A percentile compares a stretch with the other conserved stretches of the same genome.
These are phyloP conservation scores for Colletotrichum endophyticum DNA, from an alignment of 2,329 filamentous ascomycete species.

Conservation along the genomic window DNA sequence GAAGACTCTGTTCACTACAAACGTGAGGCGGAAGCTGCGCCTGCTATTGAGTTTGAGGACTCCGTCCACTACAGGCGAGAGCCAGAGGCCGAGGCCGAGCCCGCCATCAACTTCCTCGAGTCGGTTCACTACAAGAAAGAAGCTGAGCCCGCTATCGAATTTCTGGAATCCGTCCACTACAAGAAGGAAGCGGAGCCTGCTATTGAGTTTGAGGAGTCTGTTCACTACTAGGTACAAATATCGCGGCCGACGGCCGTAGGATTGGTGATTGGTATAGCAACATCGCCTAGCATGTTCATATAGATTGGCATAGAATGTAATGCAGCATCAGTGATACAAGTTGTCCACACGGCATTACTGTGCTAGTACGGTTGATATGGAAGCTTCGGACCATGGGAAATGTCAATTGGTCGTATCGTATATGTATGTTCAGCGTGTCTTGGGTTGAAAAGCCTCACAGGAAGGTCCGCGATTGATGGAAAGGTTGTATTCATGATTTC, in stretches of 20 bases:
- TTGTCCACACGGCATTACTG: neutral
- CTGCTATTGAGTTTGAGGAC: neutral
- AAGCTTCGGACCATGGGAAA: neutral
- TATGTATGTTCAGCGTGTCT: neutral
- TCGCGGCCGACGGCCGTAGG: neutral
- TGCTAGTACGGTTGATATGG: neutral
- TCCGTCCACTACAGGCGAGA: neutral
- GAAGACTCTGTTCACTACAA: conserved; percentile 1
- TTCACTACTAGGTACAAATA: neutral
- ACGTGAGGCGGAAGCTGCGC: neutral
- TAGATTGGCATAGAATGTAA: neutral
- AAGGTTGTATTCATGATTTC: neutral
- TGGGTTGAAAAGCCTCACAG: neutral
- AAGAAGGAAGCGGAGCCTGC: neutral
- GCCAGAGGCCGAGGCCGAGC: neutral
- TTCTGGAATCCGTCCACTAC: neutral
- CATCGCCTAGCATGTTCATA: neutral
- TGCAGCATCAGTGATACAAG: neutral
- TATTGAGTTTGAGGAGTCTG: neutral
- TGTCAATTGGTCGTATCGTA: neutral
- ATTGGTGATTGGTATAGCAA: neutral
- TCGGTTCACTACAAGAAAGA: neutral
- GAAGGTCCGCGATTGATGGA: neutral
- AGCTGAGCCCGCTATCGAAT: neutral
- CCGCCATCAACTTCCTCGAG: neutral